Conservation (phyloP, 352 stramenopile genomes). For the Phytophthora agathidicida region DNA sequence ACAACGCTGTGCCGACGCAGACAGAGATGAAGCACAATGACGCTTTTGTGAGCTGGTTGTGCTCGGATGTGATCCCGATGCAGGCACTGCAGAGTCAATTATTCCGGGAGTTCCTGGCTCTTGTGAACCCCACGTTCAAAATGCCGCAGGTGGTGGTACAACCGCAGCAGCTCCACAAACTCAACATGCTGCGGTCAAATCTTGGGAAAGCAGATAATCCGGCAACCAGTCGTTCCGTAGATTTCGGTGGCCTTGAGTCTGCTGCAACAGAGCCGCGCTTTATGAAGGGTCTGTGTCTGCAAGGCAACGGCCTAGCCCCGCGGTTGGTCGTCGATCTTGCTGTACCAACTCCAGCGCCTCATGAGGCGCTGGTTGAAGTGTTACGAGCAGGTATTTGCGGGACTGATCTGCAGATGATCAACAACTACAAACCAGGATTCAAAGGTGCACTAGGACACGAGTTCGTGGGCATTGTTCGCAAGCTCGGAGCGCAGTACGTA, state of each 20-base stretch:
- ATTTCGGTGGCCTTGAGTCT: constrained; percentile 17
- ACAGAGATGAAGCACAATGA: constrained; percentile 27
- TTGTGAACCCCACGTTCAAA: constrained; percentile 47
- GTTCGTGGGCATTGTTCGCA: constrained; percentile 87
- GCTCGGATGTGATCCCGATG: constrained; percentile 54
- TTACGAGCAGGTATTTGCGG: constrained; percentile 73
- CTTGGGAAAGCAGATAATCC: constrained; percentile 21
- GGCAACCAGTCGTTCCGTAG: constrained; percentile 25
- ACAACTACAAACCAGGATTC: constrained; percentile 77
- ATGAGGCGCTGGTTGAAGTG: constrained; percentile 68
- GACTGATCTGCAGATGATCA: constrained; percentile 79
- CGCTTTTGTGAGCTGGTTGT: constrained; percentile 50
- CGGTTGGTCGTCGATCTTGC: constrained; percentile 42
- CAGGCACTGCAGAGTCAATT: constrained; percentile 39
- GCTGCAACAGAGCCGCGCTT: constrained; percentile 15
- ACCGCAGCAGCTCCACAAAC: constrained; percentile 35
- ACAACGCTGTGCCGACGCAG: background rate
- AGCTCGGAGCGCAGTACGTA: constrained; percentile 44
- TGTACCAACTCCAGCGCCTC: constrained; percentile 37
- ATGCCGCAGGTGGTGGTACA: constrained; percentile 45
- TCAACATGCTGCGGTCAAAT: constrained; percentile 23
- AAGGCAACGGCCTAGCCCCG: constrained; percentile 32
- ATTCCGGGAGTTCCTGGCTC: constrained; percentile 44
- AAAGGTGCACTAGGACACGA: constrained; percentile 84
- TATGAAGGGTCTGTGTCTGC: constrained; percentile 65